Evolutionary conservation across 352 stramenopile genomes (phyloP).

Genomic region (Globisporangium nodosum): DNA sequence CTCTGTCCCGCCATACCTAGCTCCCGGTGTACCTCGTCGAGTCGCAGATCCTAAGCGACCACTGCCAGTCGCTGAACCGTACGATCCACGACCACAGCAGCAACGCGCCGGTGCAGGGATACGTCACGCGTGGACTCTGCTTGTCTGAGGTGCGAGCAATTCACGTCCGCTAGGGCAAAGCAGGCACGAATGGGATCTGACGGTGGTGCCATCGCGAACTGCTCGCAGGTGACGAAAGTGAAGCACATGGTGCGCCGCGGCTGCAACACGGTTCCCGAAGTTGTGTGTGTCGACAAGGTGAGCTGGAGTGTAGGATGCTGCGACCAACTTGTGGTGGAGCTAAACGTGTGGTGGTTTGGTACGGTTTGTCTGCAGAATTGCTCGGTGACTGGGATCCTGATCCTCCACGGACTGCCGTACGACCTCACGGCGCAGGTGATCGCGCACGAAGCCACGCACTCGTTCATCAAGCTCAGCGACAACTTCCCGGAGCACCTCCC

Average conservation of each 20-base stretch:
- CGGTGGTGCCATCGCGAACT: too few species aligned
- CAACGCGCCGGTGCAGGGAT: slow-evolving; percentile 24
- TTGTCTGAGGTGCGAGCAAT: slow-evolving; percentile 27
- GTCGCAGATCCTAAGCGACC: slow-evolving; percentile 44
- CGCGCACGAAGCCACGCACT: slow-evolving; percentile 71
- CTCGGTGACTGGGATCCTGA: slow-evolving; percentile 64
- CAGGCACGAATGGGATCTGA: background rate
- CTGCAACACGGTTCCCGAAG: slow-evolving; percentile 27
- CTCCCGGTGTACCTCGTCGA: slow-evolving; percentile 67
- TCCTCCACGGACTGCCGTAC: slow-evolving; percentile 68
- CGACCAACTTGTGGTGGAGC: too few species aligned
- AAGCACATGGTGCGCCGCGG: slow-evolving; percentile 40
- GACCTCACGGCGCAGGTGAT: slow-evolving; percentile 66
- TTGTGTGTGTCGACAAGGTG: slow-evolving; percentile 51
- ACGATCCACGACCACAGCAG: slow-evolving; percentile 21
- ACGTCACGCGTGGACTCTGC: slow-evolving; percentile 48
- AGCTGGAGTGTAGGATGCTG: too few species aligned
- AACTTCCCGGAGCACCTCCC: slow-evolving; percentile 52
- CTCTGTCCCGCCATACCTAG: slow-evolving; percentile 12
- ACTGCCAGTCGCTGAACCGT: slow-evolving; percentile 19
- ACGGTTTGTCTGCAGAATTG: slow-evolving; percentile 28
- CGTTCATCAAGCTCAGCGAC: slow-evolving; percentile 66
- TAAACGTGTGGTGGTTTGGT: too few species aligned
- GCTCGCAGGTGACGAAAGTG: slow-evolving; percentile 30
- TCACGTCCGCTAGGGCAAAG: too few species aligned